Conservation (phyloP, 1,284 basidiomycete species). For the Tilletia horrida region DNA sequence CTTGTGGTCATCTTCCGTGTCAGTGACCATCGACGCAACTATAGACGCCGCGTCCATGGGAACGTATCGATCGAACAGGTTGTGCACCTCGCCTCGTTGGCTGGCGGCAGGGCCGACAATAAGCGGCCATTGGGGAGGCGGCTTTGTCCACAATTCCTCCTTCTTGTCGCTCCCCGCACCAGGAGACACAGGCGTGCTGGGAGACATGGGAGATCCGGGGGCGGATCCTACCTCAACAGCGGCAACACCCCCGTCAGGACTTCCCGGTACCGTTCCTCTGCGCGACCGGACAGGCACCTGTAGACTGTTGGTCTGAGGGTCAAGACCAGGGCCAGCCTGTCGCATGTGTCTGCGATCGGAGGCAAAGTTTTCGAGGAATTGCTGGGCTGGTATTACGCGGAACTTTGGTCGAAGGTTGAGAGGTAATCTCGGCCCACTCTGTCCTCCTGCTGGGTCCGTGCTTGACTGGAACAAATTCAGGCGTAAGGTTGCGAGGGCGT, state of each 20-base stretch:
- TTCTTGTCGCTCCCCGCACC: background rate
- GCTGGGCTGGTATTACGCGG: constrained; percentile 23
- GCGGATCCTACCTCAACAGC: background rate
- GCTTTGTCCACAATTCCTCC: constrained; percentile 18
- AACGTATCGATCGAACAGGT: constrained; percentile 29
- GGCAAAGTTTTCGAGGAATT: constrained; percentile 29
- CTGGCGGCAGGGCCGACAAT: constrained; percentile 22
- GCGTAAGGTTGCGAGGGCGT: constrained; percentile 24
- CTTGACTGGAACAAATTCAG: background rate
- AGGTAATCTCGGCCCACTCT: background rate
- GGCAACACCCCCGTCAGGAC: background rate
- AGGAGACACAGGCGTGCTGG: background rate
- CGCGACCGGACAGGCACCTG: constrained; percentile 14
- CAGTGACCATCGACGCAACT: background rate
- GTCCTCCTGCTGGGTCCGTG: background rate
- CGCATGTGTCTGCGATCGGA: constrained; percentile 43
- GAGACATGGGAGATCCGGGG: background rate
- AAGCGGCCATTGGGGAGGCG: constrained; percentile 24
- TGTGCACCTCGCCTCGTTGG: constrained; percentile 18
- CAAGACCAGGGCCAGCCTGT: background rate
- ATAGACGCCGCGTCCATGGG: constrained; percentile 10
- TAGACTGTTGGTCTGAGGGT: constrained; percentile 3
- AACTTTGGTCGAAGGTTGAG: constrained; percentile 24
- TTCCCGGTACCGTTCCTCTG: constrained; percentile 12
- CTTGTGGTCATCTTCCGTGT: background rate